Evolutionary conservation across 495 filamentous ascomycete species (phyloP).

Genomic region (Thozetella sp.): DNA sequence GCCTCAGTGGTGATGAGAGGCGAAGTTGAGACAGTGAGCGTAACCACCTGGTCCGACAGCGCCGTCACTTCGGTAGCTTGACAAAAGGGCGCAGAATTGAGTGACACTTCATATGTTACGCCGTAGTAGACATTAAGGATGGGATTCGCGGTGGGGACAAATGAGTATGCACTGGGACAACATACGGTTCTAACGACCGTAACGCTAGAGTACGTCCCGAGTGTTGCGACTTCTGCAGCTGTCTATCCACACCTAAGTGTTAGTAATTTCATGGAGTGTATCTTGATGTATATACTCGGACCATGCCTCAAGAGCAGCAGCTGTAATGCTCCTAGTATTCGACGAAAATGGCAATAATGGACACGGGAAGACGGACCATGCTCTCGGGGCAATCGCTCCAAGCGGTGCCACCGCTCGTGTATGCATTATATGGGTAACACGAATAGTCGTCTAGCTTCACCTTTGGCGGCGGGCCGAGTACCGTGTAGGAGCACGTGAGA

Average conservation of each 20-base stretch:
- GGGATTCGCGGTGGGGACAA: no score
- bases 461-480: no score
- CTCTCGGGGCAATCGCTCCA: conserved; percentile 4
- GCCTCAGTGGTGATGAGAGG: neutral
- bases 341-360: no score
- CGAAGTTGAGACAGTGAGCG: neutral
- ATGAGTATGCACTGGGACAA: conserved; percentile 3
- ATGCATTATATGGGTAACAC: conserved; percentile 2
- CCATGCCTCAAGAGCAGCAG: no score
- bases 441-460: no score
- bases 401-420: neutral
- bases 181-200: neutral
- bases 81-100: neutral
- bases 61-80: neutral
- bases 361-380: no score
- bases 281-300: no score
- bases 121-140: neutral
- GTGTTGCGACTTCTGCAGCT: neutral
- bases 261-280: no score
- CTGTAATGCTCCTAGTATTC: no score
- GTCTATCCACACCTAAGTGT: no score
- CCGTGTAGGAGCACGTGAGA: no score
- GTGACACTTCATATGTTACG: neutral
- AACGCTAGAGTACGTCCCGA: neutral
- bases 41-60: neutral